These are phyloP conservation scores for Rehmannia glutinosa DNA, from an alignment of 257 asterid species.

Conservation along the genomic window DNA sequence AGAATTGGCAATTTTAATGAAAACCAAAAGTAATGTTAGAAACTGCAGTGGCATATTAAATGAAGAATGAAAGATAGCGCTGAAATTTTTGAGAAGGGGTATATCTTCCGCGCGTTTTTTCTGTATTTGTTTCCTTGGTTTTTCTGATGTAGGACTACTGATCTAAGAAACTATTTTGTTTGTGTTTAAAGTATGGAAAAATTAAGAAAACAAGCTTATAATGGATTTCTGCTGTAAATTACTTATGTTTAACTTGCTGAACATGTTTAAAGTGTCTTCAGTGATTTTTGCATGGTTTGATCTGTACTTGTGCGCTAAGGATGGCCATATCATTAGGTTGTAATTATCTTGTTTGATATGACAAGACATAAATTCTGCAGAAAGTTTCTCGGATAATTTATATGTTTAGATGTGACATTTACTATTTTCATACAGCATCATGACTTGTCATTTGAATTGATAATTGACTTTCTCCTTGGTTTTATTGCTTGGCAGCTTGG, in stretches of 20 bases:
- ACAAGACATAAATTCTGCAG: neutral
- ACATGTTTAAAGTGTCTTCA: too few species aligned
- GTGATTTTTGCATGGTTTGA: too few species aligned
- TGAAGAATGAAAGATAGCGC: neutral
- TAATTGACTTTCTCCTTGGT: slow-evolving; percentile 3
- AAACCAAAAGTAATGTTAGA: too few species aligned
- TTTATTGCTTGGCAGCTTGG: slow-evolving; percentile 65
- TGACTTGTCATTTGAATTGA: neutral
- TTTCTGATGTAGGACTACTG: neutral
- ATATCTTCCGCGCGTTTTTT: neutral
- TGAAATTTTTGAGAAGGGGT: neutral
- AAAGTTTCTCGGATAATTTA: neutral
- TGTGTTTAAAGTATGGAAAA: neutral
- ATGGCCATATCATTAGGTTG: neutral
- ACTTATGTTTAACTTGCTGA: neutral
- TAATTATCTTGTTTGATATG: neutral
- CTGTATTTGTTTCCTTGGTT: neutral
- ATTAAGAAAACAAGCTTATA: neutral
- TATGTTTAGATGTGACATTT: slow-evolving; percentile 1
- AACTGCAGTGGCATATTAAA: neutral
- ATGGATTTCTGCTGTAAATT: neutral
- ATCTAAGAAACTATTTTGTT: neutral
- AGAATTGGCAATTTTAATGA: neutral
- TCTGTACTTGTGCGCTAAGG: too few species aligned
- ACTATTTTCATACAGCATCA: neutral